Evolutionary conservation across 2,329 filamentous ascomycete species (phyloP).

Genomic region (Pseudocercospora musae): DNA sequence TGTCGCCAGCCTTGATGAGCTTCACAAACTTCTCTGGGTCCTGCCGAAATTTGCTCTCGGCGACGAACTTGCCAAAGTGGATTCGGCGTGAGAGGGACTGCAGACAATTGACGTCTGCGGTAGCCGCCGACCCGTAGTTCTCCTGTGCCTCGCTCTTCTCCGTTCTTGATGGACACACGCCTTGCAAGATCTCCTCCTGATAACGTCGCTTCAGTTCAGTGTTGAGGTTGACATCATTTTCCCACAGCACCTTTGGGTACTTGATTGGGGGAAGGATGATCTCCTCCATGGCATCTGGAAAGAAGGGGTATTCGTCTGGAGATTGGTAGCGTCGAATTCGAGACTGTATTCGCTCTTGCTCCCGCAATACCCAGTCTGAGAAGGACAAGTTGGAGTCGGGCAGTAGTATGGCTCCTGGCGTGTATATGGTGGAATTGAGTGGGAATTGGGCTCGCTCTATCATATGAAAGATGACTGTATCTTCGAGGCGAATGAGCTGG

Average conservation of each 20-base stretch:
- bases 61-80: constrained; percentile 98
- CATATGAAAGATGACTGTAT: constrained; percentile 94
- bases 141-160: constrained; percentile 84
- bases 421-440: constrained; percentile 83
- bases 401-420: constrained; percentile 72
- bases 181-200: constrained; percentile 75
- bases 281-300: constrained; percentile 71
- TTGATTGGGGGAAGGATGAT: constrained; percentile 83
- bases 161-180: constrained; percentile 72
- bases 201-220: constrained; percentile 82
- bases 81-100: constrained; percentile 88
- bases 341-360: constrained; percentile 89
- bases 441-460: constrained; percentile 99
- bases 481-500: constrained; percentile 76
- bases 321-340: constrained; percentile 92
- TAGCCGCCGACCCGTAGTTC: constrained; percentile 92
- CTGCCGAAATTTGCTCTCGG: constrained; percentile 87
- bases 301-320: constrained; percentile 97
- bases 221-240: constrained; percentile 89
- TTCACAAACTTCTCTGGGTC: constrained; percentile 76
- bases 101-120: constrained; percentile 83
- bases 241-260: constrained; percentile 84
- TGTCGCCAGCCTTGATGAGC: constrained; percentile 77
- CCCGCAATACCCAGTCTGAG: constrained; percentile 87
- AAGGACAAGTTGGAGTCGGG: constrained; percentile 73